phyloP scores from a whole-genome alignment of 768 basidiomycete species.

The Glaciozyma antarctica region DNA sequence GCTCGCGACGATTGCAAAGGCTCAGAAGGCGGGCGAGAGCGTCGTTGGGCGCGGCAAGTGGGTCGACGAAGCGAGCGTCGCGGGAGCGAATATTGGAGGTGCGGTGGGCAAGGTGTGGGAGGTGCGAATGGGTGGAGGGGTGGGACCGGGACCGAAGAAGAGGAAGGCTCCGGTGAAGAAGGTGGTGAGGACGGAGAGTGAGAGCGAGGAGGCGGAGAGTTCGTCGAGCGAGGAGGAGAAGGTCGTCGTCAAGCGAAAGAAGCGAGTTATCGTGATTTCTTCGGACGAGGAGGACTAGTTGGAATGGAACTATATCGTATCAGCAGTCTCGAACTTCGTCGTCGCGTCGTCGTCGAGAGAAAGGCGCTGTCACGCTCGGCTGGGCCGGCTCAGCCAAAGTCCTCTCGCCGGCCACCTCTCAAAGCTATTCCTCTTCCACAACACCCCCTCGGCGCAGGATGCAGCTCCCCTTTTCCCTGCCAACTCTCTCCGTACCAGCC shows the following conservation, averaged over 20 bases:
- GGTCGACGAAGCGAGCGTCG: slow-evolving; percentile 10
- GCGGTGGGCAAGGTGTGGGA: slow-evolving; percentile 30
- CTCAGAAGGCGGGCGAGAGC: slow-evolving; percentile 4
- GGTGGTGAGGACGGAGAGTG: neutral
- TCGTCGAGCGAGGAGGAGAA: neutral
- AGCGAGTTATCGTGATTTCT: neutral
- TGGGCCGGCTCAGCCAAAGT: too few species aligned
- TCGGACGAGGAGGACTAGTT: too few species aligned
- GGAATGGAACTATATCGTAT: too few species aligned
- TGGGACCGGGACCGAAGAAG: neutral
- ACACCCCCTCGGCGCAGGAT: too few species aligned
- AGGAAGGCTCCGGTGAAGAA: neutral
- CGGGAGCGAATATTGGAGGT: slow-evolving; percentile 17
- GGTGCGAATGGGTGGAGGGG: neutral
- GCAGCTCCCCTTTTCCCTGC: too few species aligned
- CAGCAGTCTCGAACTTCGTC: too few species aligned
- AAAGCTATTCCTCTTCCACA: too few species aligned
- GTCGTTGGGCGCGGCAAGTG: slow-evolving; percentile 18
- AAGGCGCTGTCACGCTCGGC: too few species aligned
- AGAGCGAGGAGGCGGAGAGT: neutral
- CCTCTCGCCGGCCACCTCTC: too few species aligned
- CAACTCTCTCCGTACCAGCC: neutral
- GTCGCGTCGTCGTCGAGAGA: too few species aligned
- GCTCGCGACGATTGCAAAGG: neutral
- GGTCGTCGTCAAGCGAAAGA: neutral